Conservation (phyloP, 2,329 filamentous ascomycete species). For the Talaromyces sp. region DNA sequence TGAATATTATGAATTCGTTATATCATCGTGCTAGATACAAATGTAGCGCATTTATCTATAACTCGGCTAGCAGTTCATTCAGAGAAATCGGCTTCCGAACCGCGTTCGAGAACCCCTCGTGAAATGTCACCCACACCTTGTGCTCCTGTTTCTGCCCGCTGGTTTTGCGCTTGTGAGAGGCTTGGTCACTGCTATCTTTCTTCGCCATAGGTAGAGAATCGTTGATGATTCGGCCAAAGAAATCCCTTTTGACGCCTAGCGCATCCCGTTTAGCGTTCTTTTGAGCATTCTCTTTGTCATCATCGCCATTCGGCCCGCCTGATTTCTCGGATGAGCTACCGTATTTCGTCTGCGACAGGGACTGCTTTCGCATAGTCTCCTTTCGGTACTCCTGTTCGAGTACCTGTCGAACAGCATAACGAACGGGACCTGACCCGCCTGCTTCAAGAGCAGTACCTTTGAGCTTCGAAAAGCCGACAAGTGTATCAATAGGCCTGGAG, state of each 20-base stretch:
- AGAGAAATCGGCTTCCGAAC: conserved; percentile 82
- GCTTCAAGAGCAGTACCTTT: conserved; percentile 39
- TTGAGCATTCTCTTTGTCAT: conserved; percentile 11
- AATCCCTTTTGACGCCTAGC: conserved; percentile 63
- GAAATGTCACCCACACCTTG: conserved; percentile 79
- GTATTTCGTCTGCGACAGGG: conserved; percentile 54
- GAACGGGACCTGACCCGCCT: conserved; percentile 62
- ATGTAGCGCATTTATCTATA: neutral
- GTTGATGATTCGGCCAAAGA: conserved; percentile 71
- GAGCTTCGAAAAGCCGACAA: conserved; percentile 58
- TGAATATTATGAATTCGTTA: neutral
- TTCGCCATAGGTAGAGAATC: conserved; percentile 34
- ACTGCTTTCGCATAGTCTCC: conserved; percentile 62
- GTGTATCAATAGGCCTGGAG: conserved; percentile 62
- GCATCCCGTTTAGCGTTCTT: conserved; percentile 22
- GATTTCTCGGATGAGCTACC: conserved; percentile 16
- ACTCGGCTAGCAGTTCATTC: conserved; percentile 62
- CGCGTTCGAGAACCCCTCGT: conserved; percentile 89
- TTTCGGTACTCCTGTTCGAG: conserved; percentile 84
- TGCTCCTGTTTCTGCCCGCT: conserved; percentile 40
- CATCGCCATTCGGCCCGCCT: conserved; percentile 26
- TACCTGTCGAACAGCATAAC: conserved; percentile 91
- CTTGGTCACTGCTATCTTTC: conserved; percentile 29
- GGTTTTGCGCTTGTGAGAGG: conserved; percentile 23
- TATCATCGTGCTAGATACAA: neutral